phyloP scores from a whole-genome alignment of 495 filamentous ascomycete genomes.

The Apodospora peruviana region DNA sequence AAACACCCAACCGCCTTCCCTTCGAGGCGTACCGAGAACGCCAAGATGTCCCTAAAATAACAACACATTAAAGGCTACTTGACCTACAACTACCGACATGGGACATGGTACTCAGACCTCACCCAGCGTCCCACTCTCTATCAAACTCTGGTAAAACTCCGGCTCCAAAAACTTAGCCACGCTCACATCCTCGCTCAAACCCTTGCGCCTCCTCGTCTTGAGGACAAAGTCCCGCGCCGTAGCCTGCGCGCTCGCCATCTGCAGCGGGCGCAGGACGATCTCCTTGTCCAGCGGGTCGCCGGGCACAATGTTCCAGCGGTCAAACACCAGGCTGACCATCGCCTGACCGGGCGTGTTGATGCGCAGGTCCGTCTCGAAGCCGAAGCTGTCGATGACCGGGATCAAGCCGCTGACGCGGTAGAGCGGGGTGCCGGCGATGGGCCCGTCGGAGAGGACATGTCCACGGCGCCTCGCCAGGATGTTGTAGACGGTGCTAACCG shows the following conservation, averaged over 20 bases:
- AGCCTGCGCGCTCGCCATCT: slow-evolving; percentile 78
- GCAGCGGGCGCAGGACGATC: slow-evolving; percentile 71
- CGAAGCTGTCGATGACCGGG: slow-evolving; percentile 94
- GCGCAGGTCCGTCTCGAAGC: slow-evolving; percentile 92
- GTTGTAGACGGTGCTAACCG: slow-evolving; percentile 83
- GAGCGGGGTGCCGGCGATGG: slow-evolving; percentile 91
- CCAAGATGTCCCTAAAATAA: not conserved
- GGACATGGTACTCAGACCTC: too few species aligned
- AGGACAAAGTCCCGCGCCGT: slow-evolving; percentile 93
- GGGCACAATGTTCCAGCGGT: slow-evolving; percentile 90
- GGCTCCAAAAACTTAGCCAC: slow-evolving; percentile 94
- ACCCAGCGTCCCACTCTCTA: slow-evolving; percentile 80
- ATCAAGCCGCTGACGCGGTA: slow-evolving; percentile 87
- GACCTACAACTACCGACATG: too few species aligned
- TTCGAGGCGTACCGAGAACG: too few species aligned
- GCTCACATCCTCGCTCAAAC: slow-evolving; percentile 88
- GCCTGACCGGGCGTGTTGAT: slow-evolving; percentile 95
- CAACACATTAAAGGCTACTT: not conserved
- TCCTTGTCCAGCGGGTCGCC: slow-evolving; percentile 91
- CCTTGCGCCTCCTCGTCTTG: slow-evolving; percentile 91
- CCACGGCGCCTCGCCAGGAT: slow-evolving; percentile 82
- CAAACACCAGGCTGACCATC: slow-evolving; percentile 86
- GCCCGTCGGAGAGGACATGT: slow-evolving; percentile 87
- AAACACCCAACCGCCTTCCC: too few species aligned
- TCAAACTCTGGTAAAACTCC: slow-evolving; percentile 81